phyloP scores from a whole-genome alignment of 2,329 filamentous ascomycete species.

The Myotisia sp. region DNA sequence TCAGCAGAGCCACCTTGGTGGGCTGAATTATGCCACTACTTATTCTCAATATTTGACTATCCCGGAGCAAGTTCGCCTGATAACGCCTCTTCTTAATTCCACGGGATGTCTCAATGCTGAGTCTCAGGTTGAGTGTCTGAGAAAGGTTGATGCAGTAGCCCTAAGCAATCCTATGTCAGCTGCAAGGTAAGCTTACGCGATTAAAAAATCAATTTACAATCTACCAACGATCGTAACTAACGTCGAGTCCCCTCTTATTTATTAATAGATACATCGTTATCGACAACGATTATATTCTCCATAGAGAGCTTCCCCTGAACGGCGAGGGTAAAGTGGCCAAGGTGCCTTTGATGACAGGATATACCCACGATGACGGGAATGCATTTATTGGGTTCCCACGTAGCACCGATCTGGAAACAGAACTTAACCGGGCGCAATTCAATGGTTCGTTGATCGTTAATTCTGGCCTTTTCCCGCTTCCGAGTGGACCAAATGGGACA shows the following conservation, averaged over 20 bases:
- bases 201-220: too few species aligned
- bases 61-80: slow-evolving; percentile 33
- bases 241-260: too few species aligned
- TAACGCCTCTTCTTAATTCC: slow-evolving; percentile 34
- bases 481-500: not conserved
- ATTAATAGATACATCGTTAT: slow-evolving; percentile 3
- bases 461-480: not conserved
- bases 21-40: slow-evolving; percentile 36
- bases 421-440: not conserved
- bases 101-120: slow-evolving; percentile 35
- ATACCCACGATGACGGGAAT: slow-evolving; percentile 36
- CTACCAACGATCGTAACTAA: too few species aligned
- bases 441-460: not conserved
- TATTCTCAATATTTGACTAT: slow-evolving; percentile 45
- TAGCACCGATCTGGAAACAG: not conserved
- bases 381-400: slow-evolving; percentile 36
- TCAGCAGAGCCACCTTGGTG: slow-evolving; percentile 5
- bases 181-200: too few species aligned
- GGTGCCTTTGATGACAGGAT: slow-evolving; percentile 3
- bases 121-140: slow-evolving; percentile 35
- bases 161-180: too few species aligned
- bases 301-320: not conserved
- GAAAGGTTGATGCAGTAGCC: slow-evolving; percentile 32
- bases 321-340: not conserved
- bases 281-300: not conserved